Evolutionary conservation across 1,284 basidiomycete species (phyloP), one percentile per base, ranked within the genome.

Genomic region (Anthracocystis walkeri): DNA sequence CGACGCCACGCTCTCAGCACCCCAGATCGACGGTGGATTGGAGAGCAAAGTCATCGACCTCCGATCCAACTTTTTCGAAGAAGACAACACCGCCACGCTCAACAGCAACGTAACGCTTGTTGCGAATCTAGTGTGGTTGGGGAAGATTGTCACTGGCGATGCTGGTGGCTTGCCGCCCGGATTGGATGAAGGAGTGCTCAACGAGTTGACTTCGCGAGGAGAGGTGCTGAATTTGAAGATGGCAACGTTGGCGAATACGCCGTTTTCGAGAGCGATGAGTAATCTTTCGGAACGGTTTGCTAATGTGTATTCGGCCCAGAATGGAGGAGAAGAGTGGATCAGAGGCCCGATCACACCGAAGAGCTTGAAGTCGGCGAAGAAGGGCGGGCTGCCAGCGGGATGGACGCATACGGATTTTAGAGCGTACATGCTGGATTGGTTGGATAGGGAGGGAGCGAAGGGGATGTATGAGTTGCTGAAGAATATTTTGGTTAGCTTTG

Each of bases 401-500:
- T 70, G 66, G 70, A 67, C 65, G 23, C 62, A 67, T 44, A 70
- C 63, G 18, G 75, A 75, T 29, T 75, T 75, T 48, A 57, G 71
- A 20, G 66, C 71, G 12, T 57, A 69, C 25, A 49, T 74, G 59
- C 45, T 77, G 20, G 60, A 70, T n/a, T 77, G 72, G 71, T 27
- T 77, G 25, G 63, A 67, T 16, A 55, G 33, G 25, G 21, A 69
- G 56, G 75, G 75, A 18, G 66, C 58, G 7, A 23, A 49, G 14
- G 75, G 75, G n/a, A 41, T 77, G 55, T 67, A 77, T 41, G 60
- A 66, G 41, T 50, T 77, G 42, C 20, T 77, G 23, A 63, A 70
- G 51, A 65, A 65, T 23, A 65, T 75, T 23, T 33, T 75, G 51
- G 66, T 69, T 12, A 58, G 63, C 11, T 61, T 75, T 18, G 72